phyloP scores from a whole-genome alignment of 2,329 filamentous ascomycete genomes.

The Aspergillus sp. region DNA sequence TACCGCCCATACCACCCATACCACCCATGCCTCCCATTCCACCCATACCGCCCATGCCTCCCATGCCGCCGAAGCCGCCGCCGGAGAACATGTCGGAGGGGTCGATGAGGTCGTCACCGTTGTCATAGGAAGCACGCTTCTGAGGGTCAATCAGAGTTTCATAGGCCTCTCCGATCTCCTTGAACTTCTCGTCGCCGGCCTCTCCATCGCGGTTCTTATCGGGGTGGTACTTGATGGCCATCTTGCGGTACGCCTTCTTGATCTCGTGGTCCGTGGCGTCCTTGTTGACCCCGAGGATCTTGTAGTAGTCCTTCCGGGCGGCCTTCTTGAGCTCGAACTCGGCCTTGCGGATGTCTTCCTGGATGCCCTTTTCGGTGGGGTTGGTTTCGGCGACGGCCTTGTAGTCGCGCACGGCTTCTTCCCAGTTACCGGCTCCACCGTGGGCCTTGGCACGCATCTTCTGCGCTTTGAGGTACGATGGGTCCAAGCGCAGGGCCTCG shows the following conservation, averaged over 20 bases:
- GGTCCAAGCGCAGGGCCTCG: slow-evolving; percentile 76
- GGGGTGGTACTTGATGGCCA: slow-evolving; percentile 91
- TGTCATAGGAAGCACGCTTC: slow-evolving; percentile 88
- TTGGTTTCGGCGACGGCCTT: slow-evolving; percentile 82
- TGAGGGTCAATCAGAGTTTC: slow-evolving; percentile 92
- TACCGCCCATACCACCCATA: slow-evolving; percentile 53
- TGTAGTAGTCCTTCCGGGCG: slow-evolving; percentile 97
- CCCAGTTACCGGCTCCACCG: slow-evolving; percentile 84
- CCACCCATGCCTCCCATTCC: slow-evolving; percentile 54
- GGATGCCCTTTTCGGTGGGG: slow-evolving; percentile 75
- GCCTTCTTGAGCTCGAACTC: slow-evolving; percentile 98
- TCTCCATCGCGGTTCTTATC: slow-evolving; percentile 92
- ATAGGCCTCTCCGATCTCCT: slow-evolving; percentile 96
- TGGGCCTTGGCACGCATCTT: slow-evolving; percentile 92
- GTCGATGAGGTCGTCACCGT: slow-evolving; percentile 86
- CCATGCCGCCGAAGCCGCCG: slow-evolving; percentile 49
- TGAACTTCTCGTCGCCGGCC: slow-evolving; percentile 83
- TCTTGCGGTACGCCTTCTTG: slow-evolving; percentile 95
- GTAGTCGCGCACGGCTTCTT: slow-evolving; percentile 84
- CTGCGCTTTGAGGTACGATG: slow-evolving; percentile 82
- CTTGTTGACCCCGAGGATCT: slow-evolving; percentile 87
- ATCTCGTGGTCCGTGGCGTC: slow-evolving; percentile 80
- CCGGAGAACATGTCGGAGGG: slow-evolving; percentile 80
- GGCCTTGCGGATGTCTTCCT: slow-evolving; percentile 82
- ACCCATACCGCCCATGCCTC: slow-evolving; percentile 60